Base-by-base conservation (phyloP, 2,329 filamentous ascomycete genomes). In the Calonectria pteridis region DNA sequence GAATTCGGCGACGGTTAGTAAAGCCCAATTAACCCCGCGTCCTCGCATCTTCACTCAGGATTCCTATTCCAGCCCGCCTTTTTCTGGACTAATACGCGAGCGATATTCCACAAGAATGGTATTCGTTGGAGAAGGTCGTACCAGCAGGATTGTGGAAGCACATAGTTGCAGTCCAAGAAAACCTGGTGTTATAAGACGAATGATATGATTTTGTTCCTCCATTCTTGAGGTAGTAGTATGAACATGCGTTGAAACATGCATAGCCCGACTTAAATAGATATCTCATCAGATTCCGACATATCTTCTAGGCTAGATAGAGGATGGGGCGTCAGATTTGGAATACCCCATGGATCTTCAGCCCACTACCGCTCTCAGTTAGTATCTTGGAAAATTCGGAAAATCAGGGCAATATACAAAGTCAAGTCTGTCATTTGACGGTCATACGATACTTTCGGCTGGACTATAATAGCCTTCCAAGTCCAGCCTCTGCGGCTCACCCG, bases 21-120 rank as follows among this genome's bases (percentile, higher is more conserved):
- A 50, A 50, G 4, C 23, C 46, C 23, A 28, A 2, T 9, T 10
- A 50, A 50, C 23, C 23, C 46, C 6, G 28, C 23, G n/a, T 50
- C 46, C 4, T 14, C 46, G n/a, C 28, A 50, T 14, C 46, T 50
- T 10, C 14, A 23, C 28, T 6, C 46, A 28, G 46, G 23, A 16
- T 10, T 26, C 46, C 3, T 50, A n/a, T n/a, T n/a, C n/a, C n/a
- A n/a, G n/a, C n/a, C 11, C 9, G 20, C 23, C 29, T 72, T 72
- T 16, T 6, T 26, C 5, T 58, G 7, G 3, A 73, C 31, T 3
- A 53, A 7, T 26, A 33, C 49, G 4, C 18, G 2, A 29, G 67
- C 67, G 14, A 73, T 53, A 28, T 70, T 62, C 67, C 62, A 73
- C 4, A 73, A 63, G 31, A 73, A 73, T 20, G 66, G 66, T 46